phyloP scores from a whole-genome alignment of 1,284 basidiomycete species.

The Gastroboletus turbinatus region DNA sequence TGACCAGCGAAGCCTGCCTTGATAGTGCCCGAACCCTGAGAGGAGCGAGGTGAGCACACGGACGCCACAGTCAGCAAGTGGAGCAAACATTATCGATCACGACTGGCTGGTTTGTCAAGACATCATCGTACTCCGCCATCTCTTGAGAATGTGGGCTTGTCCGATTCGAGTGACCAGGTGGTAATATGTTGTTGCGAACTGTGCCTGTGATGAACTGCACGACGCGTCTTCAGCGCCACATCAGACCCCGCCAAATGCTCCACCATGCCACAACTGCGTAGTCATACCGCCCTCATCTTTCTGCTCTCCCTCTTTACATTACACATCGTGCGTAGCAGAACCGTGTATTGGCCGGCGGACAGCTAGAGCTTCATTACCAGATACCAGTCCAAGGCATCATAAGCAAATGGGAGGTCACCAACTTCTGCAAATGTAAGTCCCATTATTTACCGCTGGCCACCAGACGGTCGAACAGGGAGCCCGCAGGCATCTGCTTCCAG shows the following conservation, averaged over 20 bases:
- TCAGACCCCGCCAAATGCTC: slow-evolving; percentile 3
- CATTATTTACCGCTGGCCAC: not conserved
- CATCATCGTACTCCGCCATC: slow-evolving; percentile 87
- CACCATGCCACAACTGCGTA: slow-evolving; percentile 23
- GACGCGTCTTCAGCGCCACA: slow-evolving; percentile 21
- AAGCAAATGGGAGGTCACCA: slow-evolving; percentile 80
- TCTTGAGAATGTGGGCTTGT: slow-evolving; percentile 12
- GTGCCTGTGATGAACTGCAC: slow-evolving; percentile 4
- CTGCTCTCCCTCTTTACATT: slow-evolving; percentile 18
- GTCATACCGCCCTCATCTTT: slow-evolving; percentile 13
- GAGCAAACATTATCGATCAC: slow-evolving; percentile 91
- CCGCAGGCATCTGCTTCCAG: slow-evolving; percentile 84
- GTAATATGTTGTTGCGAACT: slow-evolving; percentile 5
- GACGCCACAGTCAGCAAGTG: slow-evolving; percentile 19
- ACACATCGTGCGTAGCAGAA: slow-evolving; percentile 29
- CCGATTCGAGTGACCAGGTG: not conserved
- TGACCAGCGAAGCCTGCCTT: slow-evolving; percentile 98
- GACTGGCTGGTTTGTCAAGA: slow-evolving; percentile 89
- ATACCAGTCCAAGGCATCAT: slow-evolving; percentile 46
- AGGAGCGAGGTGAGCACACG: slow-evolving; percentile 22
- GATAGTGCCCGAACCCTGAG: slow-evolving; percentile 92
- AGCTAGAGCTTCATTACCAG: slow-evolving; percentile 34
- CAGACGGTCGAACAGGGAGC: slow-evolving; percentile 9
- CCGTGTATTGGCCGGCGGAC: not conserved
- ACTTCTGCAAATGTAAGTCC: slow-evolving; percentile 77